Conservation (phyloP, 2,329 filamentous ascomycete genomes). For the Clarireedia hainanense region DNA sequence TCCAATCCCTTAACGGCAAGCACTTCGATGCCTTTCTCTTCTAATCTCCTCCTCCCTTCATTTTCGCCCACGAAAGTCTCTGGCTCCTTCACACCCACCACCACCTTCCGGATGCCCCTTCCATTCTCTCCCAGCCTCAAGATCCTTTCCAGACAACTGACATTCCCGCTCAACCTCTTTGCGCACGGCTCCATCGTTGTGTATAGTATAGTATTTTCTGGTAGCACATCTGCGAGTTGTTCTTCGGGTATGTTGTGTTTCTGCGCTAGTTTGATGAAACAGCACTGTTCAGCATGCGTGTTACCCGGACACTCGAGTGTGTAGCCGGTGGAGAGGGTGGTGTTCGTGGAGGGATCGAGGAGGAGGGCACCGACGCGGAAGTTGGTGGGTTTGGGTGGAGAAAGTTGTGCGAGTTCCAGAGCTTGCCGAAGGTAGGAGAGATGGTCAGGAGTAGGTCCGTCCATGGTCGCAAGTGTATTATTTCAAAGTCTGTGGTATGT, state of each 20-base stretch:
- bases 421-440: conserved; percentile 57
- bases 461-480: neutral
- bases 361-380: conserved; percentile 94
- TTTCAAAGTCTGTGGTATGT: no score
- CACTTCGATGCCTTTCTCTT: conserved; percentile 65
- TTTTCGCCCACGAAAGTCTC: conserved; percentile 84
- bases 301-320: conserved; percentile 87
- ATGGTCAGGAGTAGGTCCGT: conserved; percentile 12
- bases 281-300: conserved; percentile 94
- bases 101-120: conserved; percentile 60
- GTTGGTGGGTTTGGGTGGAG: conserved; percentile 81
- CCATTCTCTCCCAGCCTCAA: conserved; percentile 40
- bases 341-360: conserved; percentile 47
- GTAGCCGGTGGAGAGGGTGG: conserved; percentile 72
- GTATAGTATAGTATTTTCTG: conserved; percentile 58
- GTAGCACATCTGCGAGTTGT: conserved; percentile 42
- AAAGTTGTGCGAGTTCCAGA: conserved; percentile 67
- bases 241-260: conserved; percentile 44
- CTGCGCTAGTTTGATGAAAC: conserved; percentile 63
- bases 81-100: conserved; percentile 82
- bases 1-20: conserved; percentile 69
- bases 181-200: conserved; percentile 90
- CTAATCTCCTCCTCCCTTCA: conserved; percentile 61
- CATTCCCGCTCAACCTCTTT: conserved; percentile 64
- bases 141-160: conserved; percentile 73